Evolutionary conservation across 2,329 filamentous ascomycete genomes (phyloP), one percentile per base, ranked within the genome.

Genomic region (Aspergillus ustus): DNA sequence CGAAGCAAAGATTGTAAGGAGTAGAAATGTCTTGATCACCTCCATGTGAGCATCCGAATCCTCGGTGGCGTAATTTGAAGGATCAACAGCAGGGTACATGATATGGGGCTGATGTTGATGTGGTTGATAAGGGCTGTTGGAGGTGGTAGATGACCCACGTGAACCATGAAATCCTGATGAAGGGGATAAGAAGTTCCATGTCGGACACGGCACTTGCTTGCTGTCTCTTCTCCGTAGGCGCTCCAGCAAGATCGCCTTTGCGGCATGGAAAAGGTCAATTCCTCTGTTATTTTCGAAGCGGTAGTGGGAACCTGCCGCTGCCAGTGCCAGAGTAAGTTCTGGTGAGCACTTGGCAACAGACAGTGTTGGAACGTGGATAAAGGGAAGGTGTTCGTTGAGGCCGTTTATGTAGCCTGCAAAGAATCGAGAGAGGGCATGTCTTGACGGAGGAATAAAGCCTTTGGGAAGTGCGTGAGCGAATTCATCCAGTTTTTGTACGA

Each of bases 1-100:
- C 0, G 85, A 86, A 13, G 84, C 84, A 70, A 86, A 83, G 0
- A 84, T 84, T 59, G 85, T 86, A n/a, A 87, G 76, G 3, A 84
- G 71, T 9, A 83, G 66, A 25, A 84, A 80, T 0, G 82, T 82
- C 56, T 81, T 79, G 45, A 83, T 81, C 7, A 82, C 78, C 65
- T 83, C 80, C 75, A 83, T 81, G 54, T 80, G 77, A 28, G 79
- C 78, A 66, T 81, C 78, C 15, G 77, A 78, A 62, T 82, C 80
- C 59, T 80, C 77, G 11, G 67, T 69, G 1, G 70, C 69, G 57
- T 77, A 77, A 11, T 70, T 73, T 20, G 75, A 72, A 31, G 70
- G 61, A 49, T 78, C 77, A 20, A 74, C 43, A 5, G 75, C 40
- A 5, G 75, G 64, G 45, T 71, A 69, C 20, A 69, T 57, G 34